phyloP scores from a whole-genome alignment of 2,329 filamentous ascomycete species.

The Trichoderma polysporum region DNA sequence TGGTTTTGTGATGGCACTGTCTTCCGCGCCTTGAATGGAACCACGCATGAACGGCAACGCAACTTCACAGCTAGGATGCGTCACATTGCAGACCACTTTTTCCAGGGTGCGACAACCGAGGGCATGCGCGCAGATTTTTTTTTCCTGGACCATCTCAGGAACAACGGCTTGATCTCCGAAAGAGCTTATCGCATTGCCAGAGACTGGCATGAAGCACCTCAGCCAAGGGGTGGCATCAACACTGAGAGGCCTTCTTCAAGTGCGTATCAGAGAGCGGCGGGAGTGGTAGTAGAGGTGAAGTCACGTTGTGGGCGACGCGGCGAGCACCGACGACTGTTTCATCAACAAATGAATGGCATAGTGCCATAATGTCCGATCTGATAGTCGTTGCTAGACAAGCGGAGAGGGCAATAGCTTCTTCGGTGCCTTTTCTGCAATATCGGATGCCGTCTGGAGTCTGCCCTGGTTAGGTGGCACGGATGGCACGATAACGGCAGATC shows the following conservation, averaged over 20 bases:
- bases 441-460: background rate
- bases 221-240: constrained; percentile 17
- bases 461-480: background rate
- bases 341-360: background rate
- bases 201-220: constrained; percentile 17
- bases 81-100: constrained; percentile 51
- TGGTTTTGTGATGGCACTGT: constrained; percentile 48
- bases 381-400: background rate
- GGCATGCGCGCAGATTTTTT: constrained; percentile 42
- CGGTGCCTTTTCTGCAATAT: background rate
- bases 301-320: background rate
- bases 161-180: constrained; percentile 30
- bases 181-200: constrained; percentile 25
- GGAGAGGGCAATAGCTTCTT: background rate
- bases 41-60: background rate
- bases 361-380: background rate
- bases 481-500: background rate
- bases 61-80: constrained; percentile 45
- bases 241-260: background rate
- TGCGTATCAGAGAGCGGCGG: background rate
- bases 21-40: background rate
- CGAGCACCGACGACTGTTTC: background rate
- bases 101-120: constrained; percentile 25
- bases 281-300: background rate
- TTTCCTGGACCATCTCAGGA: constrained; percentile 40